Evolutionary conservation across 208 protist genomes (phyloP).

Genomic region (Trypanosoma scelopori): DNA sequence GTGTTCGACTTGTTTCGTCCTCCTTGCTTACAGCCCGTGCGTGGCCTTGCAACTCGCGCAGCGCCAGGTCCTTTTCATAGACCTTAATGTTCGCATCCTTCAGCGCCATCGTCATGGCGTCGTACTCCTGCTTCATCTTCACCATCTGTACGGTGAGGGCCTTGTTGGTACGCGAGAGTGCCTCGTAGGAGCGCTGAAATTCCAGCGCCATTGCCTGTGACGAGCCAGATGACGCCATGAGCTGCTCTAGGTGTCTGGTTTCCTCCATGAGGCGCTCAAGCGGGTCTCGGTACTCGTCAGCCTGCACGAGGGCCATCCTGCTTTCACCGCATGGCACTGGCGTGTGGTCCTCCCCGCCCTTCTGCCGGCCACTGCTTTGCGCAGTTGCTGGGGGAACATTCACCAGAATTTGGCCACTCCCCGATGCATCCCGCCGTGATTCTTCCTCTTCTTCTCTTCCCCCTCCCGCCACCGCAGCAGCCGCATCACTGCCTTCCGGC

Average conservation of each 20-base stretch:
- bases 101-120: conserved; percentile 26
- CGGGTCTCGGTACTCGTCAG: conserved; percentile 19
- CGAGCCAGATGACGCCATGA: conserved; percentile 17
- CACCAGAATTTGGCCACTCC: background rate
- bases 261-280: conserved; percentile 28
- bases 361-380: background rate
- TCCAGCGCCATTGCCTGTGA: conserved; percentile 23
- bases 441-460: too few species aligned
- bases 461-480: background rate
- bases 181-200: conserved; percentile 29
- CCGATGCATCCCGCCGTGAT: background rate
- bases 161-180: conserved; percentile 21
- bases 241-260: conserved; percentile 11
- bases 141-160: conserved; percentile 30
- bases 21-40: conserved; percentile 5
- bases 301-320: background rate
- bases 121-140: conserved; percentile 28
- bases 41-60: conserved; percentile 8
- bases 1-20: conserved; percentile 6
- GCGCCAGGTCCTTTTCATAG: conserved; percentile 26
- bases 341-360: background rate
- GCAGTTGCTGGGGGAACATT: background rate
- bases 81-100: conserved; percentile 21
- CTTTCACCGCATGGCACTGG: background rate
- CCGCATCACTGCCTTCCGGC: background rate